These are phyloP conservation scores for Glycine latifolia DNA, from an alignment of 306 rosid species.

Conservation along the genomic window DNA sequence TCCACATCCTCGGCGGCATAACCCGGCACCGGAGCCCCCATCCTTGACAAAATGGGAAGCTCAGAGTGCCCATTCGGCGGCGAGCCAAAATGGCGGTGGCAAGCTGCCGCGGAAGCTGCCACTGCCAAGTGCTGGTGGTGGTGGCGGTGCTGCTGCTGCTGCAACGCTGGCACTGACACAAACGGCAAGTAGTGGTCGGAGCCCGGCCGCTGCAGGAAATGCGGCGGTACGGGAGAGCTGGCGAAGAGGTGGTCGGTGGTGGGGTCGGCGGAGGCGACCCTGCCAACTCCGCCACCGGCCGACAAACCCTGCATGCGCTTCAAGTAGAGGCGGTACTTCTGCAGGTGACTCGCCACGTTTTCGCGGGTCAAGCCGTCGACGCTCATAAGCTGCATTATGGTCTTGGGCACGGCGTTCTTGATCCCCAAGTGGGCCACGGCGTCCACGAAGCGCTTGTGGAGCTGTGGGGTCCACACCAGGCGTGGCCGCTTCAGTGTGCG, in stretches of 20 bases:
- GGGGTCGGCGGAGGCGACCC: slow-evolving; percentile 48
- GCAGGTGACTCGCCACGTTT: slow-evolving; percentile 88
- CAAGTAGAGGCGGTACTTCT: slow-evolving; percentile 87
- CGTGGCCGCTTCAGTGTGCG: slow-evolving; percentile 87
- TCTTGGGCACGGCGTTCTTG: slow-evolving; percentile 90
- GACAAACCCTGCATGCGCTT: slow-evolving; percentile 88
- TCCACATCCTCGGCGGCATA: slow-evolving; percentile 78
- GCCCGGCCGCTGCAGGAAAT: slow-evolving; percentile 69
- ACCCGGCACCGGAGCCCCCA: slow-evolving; percentile 65
- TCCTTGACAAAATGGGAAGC: slow-evolving; percentile 65
- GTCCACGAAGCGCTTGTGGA: slow-evolving; percentile 85
- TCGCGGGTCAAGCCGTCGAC: slow-evolving; percentile 88
- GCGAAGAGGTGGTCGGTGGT: slow-evolving; percentile 86
- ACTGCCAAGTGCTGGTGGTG: slow-evolving; percentile 55
- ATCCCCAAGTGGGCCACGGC: slow-evolving; percentile 90
- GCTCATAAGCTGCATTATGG: slow-evolving; percentile 96
- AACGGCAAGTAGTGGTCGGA: slow-evolving; percentile 82
- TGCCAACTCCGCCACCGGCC: slow-evolving; percentile 45
- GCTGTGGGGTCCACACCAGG: slow-evolving; percentile 91
- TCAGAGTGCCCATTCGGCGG: slow-evolving; percentile 77
- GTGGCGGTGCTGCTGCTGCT: slow-evolving; percentile 62
- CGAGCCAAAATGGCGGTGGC: slow-evolving; percentile 69
- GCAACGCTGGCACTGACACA: slow-evolving; percentile 69
- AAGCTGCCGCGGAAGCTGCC: slow-evolving; percentile 67
- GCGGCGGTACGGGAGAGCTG: slow-evolving; percentile 84